phyloP scores from a whole-genome alignment of 2,329 filamentous ascomycete genomes.

The Aureobasidium namibiae region DNA sequence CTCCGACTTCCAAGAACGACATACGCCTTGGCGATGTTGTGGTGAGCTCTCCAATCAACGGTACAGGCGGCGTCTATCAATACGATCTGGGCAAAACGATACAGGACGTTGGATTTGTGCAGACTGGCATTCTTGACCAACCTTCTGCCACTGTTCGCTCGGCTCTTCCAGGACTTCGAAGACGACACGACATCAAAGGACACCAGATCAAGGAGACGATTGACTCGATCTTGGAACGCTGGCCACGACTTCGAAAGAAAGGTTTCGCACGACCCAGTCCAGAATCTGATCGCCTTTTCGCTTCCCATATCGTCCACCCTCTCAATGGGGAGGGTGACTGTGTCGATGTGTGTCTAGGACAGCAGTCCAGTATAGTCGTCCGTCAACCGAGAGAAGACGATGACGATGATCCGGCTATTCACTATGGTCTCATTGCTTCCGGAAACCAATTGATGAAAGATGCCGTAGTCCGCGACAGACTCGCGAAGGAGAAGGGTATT shows the following conservation, averaged over 20 bases:
- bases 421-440: slow-evolving; percentile 33
- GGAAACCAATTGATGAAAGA: slow-evolving; percentile 24
- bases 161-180: background rate
- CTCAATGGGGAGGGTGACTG: background rate
- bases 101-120: background rate
- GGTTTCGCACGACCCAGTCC: background rate
- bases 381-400: background rate
- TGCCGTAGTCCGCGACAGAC: background rate
- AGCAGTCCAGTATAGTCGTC: background rate
- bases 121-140: background rate
- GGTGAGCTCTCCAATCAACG: slow-evolving; percentile 18
- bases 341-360: background rate
- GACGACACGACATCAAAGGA: background rate
- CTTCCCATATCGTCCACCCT: background rate
- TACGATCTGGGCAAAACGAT: slow-evolving; percentile 20
- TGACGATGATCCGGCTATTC: slow-evolving; percentile 20
- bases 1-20: slow-evolving; percentile 16
- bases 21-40: slow-evolving; percentile 24
- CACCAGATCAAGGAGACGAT: background rate
- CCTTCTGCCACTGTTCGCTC: background rate
- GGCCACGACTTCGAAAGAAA: background rate
- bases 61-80: slow-evolving; percentile 20
- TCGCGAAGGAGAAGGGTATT: slow-evolving; percentile 11
- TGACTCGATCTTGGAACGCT: background rate
- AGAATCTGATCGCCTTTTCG: background rate